phyloP scores from a whole-genome alignment of 1,139 yeast species.

The Kurtzmaniella quercitrusa region DNA sequence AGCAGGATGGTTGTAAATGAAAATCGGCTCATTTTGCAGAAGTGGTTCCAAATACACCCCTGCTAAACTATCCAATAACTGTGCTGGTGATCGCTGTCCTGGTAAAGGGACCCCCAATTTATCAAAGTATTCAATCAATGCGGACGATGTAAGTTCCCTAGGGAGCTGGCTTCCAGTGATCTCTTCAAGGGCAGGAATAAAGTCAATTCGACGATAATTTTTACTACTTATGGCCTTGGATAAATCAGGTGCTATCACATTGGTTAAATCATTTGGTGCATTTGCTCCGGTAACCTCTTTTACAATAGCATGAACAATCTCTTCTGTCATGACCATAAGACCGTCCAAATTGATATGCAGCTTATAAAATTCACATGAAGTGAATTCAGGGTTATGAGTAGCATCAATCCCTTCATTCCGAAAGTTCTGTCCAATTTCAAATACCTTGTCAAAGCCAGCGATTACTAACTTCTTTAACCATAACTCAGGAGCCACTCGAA shows the following conservation, averaged over 20 bases:
- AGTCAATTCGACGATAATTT: slow-evolving; percentile 44
- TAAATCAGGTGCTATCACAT: not conserved
- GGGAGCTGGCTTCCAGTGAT: slow-evolving; percentile 44
- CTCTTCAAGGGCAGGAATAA: slow-evolving; percentile 52
- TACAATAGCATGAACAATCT: slow-evolving; percentile 39
- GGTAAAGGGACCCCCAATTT: slow-evolving; percentile 35
- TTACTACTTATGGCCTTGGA: slow-evolving; percentile 12
- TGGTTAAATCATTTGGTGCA: slow-evolving; percentile 7
- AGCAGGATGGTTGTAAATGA: slow-evolving; percentile 81
- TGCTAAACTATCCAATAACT: slow-evolving; percentile 64
- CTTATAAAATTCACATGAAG: slow-evolving; percentile 90
- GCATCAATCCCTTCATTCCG: slow-evolving; percentile 91
- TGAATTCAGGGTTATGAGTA: slow-evolving; percentile 94
- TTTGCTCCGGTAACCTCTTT: slow-evolving; percentile 4
- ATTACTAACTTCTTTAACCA: slow-evolving; percentile 84
- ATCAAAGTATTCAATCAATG: slow-evolving; percentile 35
- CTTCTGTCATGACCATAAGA: slow-evolving; percentile 62
- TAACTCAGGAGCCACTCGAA: slow-evolving; percentile 91
- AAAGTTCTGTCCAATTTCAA: slow-evolving; percentile 81
- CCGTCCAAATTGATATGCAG: slow-evolving; percentile 69
- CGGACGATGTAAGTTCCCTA: slow-evolving; percentile 27
- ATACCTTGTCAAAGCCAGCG: slow-evolving; percentile 80
- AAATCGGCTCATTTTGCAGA: slow-evolving; percentile 52
- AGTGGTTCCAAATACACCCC: slow-evolving; percentile 63
- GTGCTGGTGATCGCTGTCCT: slow-evolving; percentile 42